Evolutionary conservation across 371 early-diverging fungal genomes (phyloP), one percentile per base, ranked within the genome.

Genomic region (Circinella umbellata): DNA sequence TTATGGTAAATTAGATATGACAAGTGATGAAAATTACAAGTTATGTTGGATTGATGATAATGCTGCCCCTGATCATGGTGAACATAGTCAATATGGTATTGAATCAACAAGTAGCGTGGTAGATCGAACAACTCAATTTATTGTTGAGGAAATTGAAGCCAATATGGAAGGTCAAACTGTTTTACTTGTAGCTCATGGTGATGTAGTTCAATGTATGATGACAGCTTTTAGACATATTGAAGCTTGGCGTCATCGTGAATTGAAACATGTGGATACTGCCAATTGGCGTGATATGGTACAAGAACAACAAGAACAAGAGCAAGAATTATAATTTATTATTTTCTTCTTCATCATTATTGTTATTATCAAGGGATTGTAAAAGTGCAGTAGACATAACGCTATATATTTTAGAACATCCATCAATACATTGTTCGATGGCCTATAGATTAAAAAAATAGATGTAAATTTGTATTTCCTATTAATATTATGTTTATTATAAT

Each of bases 341-440:
- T n/a, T 38, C 20, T 14, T 51, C n/a, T 13, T 13, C n/a, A 1
- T 51, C 51, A 15, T 51, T 51, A n/a, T 51, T 51, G 15, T 51
- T 51, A 51, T 61, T 18, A 27, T 27, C 37, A 48, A 82, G 65
- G 4, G 85, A 84, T 67, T 79, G 74, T 48, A 82, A 71, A 59
- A 84, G 73, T n/a, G 82, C 78, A 39, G 79, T 74, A 9, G 82
- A 79, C 88, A 94, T 92, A 47, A 95, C 92, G 39, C 88, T 87
- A 70, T 92, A 91, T 47, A 95, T 89, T 74, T 95, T 92, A 27
- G 93, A 87, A 73, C 93, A 90, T 3, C 92, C 89, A 77, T 95
- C 94, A 15, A 93, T 86, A 66, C 95, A 93, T n/a, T 90, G 82
- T 70, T 93, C 92, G 48, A 94, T 79, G 8, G 93, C 95, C 89